Evolutionary conservation across 768 basidiomycete genomes (phyloP).

Genomic region (Agrocybe chaxingu): DNA sequence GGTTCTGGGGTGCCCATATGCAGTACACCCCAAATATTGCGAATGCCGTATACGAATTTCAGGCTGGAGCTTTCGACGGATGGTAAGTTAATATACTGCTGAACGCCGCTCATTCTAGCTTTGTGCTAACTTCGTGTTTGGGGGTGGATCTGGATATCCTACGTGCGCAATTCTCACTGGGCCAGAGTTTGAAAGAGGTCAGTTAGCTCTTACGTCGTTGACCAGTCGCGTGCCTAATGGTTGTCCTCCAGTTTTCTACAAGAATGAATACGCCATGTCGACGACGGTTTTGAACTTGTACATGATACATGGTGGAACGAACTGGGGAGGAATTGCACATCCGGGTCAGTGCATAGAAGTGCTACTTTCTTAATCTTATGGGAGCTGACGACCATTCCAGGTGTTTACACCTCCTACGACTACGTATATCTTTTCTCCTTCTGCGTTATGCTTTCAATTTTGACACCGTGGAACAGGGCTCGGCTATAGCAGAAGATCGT

Average conservation of each 20-base stretch:
- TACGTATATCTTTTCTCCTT: constrained; percentile 25
- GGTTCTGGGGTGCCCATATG: constrained; percentile 37
- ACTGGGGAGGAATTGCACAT: constrained; percentile 43
- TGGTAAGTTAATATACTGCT: constrained; percentile 26
- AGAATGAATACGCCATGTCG: constrained; percentile 43
- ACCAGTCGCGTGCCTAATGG: neutral
- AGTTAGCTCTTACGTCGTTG: neutral
- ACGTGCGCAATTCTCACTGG: constrained; percentile 32
- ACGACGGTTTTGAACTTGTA: constrained; percentile 47
- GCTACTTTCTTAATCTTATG: neutral
- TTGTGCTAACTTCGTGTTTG: constrained; percentile 9
- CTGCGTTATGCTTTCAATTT: neutral
- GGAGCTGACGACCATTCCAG: constrained; percentile 11
- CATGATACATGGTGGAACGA: constrained; percentile 51
- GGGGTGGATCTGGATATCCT: constrained; percentile 38
- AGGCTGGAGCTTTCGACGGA: constrained; percentile 51
- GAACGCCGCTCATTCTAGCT: neutral
- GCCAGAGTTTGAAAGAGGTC: constrained; percentile 44
- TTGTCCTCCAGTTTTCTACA: constrained; percentile 39
- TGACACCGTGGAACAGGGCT: constrained; percentile 27
- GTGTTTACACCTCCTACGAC: constrained; percentile 43
- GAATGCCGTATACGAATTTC: constrained; percentile 43
- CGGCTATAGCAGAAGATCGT: constrained; percentile 49
- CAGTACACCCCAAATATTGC: constrained; percentile 31
- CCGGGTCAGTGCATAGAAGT: constrained; percentile 23